These are phyloP conservation scores for Salvia sclarea DNA, from an alignment of 305 asterid species.

Conservation along the genomic window DNA sequence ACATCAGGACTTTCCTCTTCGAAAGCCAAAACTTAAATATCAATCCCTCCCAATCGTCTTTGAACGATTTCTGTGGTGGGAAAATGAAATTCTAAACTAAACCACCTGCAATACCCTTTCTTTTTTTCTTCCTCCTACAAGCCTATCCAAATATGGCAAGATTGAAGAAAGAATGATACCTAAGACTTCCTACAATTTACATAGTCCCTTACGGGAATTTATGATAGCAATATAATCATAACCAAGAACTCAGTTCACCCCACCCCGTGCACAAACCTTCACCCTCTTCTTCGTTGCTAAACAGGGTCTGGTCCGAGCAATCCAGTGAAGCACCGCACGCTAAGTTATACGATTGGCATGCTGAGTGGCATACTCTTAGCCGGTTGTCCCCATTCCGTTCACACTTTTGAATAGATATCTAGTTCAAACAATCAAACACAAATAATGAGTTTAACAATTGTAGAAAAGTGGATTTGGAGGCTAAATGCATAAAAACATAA, in stretches of 20 bases:
- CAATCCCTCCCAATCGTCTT: conserved; percentile 45
- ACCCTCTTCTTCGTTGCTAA: conserved; percentile 78
- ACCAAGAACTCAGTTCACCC: conserved; percentile 82
- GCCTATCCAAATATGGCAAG: conserved; percentile 33
- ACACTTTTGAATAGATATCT: conserved; percentile 93
- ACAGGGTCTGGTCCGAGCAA: conserved; percentile 88
- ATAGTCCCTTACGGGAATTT: conserved; percentile 26
- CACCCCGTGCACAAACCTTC: conserved; percentile 95
- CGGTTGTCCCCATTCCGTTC: conserved; percentile 86
- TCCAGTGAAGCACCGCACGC: conserved; percentile 97
- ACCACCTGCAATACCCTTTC: conserved; percentile 32
- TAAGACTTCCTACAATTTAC: conserved; percentile 56
- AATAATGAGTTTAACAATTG: conserved; percentile 28
- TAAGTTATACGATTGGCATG: conserved; percentile 80
- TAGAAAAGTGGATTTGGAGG: no score
- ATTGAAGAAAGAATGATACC: conserved; percentile 8
- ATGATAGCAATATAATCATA: conserved; percentile 34
- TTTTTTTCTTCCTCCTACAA: conserved; percentile 36
- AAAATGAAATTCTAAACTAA: conserved; percentile 38
- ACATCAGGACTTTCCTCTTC: conserved; percentile 56
- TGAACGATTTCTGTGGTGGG: conserved; percentile 39
- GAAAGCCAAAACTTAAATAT: conserved; percentile 49
- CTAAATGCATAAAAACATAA: no score
- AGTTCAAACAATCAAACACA: conserved; percentile 34
- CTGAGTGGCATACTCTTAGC: conserved; percentile 87